Base-by-base conservation (phyloP, 1,284 basidiomycete genomes). In the Mycena sp. region DNA sequence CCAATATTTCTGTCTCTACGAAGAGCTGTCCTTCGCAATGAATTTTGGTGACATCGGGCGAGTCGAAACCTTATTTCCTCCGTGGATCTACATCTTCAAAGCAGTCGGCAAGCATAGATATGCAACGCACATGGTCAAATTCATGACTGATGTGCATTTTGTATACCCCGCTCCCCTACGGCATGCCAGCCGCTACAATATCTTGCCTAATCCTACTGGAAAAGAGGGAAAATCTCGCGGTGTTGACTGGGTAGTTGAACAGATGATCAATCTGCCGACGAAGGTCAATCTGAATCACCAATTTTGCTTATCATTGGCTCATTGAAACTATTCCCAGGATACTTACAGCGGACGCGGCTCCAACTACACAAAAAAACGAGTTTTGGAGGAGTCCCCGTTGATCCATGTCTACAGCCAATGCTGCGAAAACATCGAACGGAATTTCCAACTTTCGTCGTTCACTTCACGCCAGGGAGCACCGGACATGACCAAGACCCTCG, bases 91-190 rank as follows among this genome's bases (percentile, higher is more conserved):
- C 14, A 68, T 79, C 4, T 81, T 78, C 58, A 50, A 49, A 2
- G 73, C 58, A 0, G 61, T 55, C 0, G 73, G 77, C 10, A 80
- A 81, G 61, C 74, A 77, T 54, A 81, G 79, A 58, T 80, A 81
- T 59, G 73, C 75, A 0, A 46, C 54, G 0, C 67, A 77, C 7
- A 71, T 76, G 58, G 14, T 60, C 5, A 57, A 49, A 1, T 75
- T 73, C 46, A 21, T 76, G 12, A 52, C 63, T 2, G 62, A 76
- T 32, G 38, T 80, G 38, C 68, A 76, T 54, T 72, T 74, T 49
- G 25, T 71, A 0, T 80, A 77, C 65, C 75, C 77, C 0, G 51
- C 62, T 9, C 51, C 60, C 0, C 58, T 80, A 1, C 59, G 65
- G 73, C 76, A 49, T 7, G 68, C 46, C 16, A 63, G 78, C 2